Evolutionary conservation across 352 stramenopile species (phyloP), one percentile per base, ranked within the genome.

Genomic region (Blastocystis sp.): DNA sequence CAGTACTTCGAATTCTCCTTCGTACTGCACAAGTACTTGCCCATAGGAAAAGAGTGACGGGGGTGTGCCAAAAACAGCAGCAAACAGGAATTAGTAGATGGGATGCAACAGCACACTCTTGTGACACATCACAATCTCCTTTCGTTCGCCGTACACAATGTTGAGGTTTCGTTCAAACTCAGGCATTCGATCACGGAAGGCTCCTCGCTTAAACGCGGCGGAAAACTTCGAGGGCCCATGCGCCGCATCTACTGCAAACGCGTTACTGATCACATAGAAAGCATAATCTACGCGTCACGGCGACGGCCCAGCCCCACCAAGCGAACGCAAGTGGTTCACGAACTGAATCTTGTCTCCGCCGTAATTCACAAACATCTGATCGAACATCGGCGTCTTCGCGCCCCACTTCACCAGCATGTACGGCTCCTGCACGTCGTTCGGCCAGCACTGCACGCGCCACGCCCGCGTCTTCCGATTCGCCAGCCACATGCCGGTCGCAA

Each of bases 1-100:
- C 74, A 84, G 53, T 84, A 67, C 52, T 69, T 67, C 2, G 74
- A 66, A 59, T 67, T 45, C 60, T 84, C 74, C 23, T 34, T 67
- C 14, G 74, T 84, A 52, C 74, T 67, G 34, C 74, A 84, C 19
- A 84, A 52, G 66, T 66, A 66, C 45, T 56, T 66, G 9, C 74
- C 74, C 74, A 84, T 84, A 53, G 17, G 14, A 7, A 17, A 7
- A 56, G 5, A 17, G 14, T 56, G 48, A 56, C 48, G 48, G 14
- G 14, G 5, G 5, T 14, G 48, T 17, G 48, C 48, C 5, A 7
- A 56, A 14, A 56, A 56, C 5, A 14, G 48, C 48, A 56, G 48
- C 48, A 56, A 56, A 7, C 14, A 56, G 5, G 48, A 56, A 56
- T 56, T 56, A 7, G 28, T 34, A 34, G 28, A 34, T 34, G 28